Percentiles rank a stretch among this genome's conserved stretches.
Evolutionary conservation across 2,329 filamentous ascomycete species (phyloP).

Genomic region (Aspergillus pseudoterreus): DNA sequence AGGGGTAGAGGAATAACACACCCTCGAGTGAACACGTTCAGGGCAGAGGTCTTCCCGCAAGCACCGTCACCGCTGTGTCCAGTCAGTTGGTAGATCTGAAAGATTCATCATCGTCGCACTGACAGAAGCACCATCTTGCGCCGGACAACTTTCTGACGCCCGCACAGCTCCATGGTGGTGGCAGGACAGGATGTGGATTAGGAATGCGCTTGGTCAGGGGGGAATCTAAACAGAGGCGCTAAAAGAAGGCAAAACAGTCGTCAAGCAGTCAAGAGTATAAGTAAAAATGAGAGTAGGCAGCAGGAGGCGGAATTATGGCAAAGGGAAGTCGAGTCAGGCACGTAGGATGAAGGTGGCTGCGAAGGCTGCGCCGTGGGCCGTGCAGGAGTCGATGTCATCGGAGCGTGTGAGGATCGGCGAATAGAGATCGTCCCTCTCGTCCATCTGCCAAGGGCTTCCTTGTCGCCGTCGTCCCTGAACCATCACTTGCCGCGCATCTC

Average conservation of each 20-base stretch:
- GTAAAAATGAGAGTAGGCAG: not conserved
- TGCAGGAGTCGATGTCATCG: constrained; percentile 34
- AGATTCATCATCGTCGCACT: constrained; percentile 13
- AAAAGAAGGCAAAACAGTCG: not conserved
- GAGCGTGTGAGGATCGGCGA: constrained; percentile 27
- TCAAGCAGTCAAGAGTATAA: not conserved
- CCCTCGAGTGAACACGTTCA: constrained; percentile 99
- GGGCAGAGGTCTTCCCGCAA: constrained; percentile 90
- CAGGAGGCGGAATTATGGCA: constrained; percentile 1
- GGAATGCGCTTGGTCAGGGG: constrained; percentile 4
- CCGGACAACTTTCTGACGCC: constrained; percentile 79
- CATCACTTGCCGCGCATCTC: constrained; percentile 3
- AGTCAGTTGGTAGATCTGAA: constrained; percentile 17
- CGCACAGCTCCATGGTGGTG: constrained; percentile 56
- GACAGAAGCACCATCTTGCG: constrained; percentile 94
- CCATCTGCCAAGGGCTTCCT: constrained; percentile 18
- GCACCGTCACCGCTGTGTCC: constrained; percentile 79
- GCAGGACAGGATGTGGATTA: constrained; percentile 4
- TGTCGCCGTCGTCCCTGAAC: constrained; percentile 12
- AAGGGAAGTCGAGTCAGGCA: constrained; percentile 11
- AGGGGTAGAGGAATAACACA: constrained; percentile 42
- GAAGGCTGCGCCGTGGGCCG: constrained; percentile 21
- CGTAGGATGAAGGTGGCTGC: constrained; percentile 15
- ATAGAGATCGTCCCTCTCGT: constrained; percentile 55
- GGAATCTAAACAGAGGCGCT: constrained; percentile 20